phyloP scores from a whole-genome alignment of 805 yeast genomes.

The Hemisphaericaspora nanyangensis region DNA sequence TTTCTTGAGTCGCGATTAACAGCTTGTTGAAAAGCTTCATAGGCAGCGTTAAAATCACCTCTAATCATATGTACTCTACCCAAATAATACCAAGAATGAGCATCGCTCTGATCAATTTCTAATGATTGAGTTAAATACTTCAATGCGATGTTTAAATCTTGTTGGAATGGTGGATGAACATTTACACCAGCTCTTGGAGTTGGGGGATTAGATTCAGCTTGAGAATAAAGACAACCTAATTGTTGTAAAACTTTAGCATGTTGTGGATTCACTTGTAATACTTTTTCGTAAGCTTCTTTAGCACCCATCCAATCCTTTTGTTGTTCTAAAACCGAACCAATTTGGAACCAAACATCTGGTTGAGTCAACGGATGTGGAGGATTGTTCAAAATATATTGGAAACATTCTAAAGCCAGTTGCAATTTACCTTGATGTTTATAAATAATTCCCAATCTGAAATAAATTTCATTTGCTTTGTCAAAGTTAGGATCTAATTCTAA shows the following conservation, averaged over 20 bases:
- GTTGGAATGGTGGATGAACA: conserved; percentile 52
- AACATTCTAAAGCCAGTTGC: conserved; percentile 86
- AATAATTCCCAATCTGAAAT: conserved; percentile 92
- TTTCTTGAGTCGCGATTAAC: conserved; percentile 95
- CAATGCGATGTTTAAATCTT: conserved; percentile 78
- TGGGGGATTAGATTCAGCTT: conserved; percentile 36
- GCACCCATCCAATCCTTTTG: conserved; percentile 90
- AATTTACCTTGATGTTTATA: conserved; percentile 92
- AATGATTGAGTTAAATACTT: conserved; percentile 79
- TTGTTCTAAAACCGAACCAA: conserved; percentile 92
- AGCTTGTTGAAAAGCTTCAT: conserved; percentile 98
- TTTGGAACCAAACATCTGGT: conserved; percentile 98
- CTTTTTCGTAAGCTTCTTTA: conserved; percentile 92
- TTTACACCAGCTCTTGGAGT: conserved; percentile 12
- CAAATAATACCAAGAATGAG: conserved; percentile 95
- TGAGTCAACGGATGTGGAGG: conserved; percentile 97
- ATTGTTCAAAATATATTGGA: conserved; percentile 81
- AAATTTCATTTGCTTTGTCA: conserved; percentile 94
- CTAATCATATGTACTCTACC: conserved; percentile 97
- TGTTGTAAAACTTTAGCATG: conserved; percentile 97
- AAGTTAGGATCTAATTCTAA: conserved; percentile 93
- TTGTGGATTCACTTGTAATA: conserved; percentile 80
- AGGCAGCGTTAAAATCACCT: conserved; percentile 92
- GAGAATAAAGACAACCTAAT: conserved; percentile 90
- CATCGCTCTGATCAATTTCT: conserved; percentile 86